A percentile compares a stretch with the other conserved stretches of the same genome.
These are phyloP conservation scores for Conidiobolus incongruus DNA, from an alignment of 371 early-diverging fungal genomes.

Conservation along the genomic window DNA sequence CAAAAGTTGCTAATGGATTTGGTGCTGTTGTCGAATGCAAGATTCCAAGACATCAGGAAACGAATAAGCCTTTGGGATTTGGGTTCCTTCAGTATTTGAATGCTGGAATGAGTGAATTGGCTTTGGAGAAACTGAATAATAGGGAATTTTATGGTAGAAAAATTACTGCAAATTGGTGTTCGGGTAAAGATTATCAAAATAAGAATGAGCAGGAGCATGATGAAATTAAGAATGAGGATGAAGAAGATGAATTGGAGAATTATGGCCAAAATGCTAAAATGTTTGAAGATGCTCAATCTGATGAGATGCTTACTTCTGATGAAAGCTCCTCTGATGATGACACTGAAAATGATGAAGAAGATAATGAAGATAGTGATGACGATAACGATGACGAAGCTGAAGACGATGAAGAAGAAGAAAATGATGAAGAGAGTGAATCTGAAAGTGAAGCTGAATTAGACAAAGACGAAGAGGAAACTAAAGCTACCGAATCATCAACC, in stretches of 20 bases:
- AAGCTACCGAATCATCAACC: conserved; percentile 13
- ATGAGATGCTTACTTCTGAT: too few relatives aligned
- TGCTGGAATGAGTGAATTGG: conserved; percentile 38
- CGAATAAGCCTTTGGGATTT: conserved; percentile 56
- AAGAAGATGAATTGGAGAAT: conserved; percentile 10
- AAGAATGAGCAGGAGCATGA: conserved; percentile 10
- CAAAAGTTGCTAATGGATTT: conserved; percentile 22
- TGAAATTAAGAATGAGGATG: conserved; percentile 5
- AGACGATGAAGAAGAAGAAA: conserved; percentile 15
- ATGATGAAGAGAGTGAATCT: conserved; percentile 11
- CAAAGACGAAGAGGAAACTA: conserved; percentile 15
- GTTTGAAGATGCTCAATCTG: too few relatives aligned
- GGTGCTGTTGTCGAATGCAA: conserved; percentile 38
- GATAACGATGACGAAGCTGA: conserved; percentile 8
- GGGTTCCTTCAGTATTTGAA: conserved; percentile 66
- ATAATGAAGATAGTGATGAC: conserved; percentile 11
- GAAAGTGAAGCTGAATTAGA: conserved; percentile 12
- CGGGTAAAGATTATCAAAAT: conserved; percentile 56
- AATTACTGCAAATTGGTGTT: conserved; percentile 67
- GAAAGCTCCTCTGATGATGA: too few relatives aligned
- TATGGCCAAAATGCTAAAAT: too few relatives aligned
- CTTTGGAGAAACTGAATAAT: conserved; percentile 53
- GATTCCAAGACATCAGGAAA: conserved; percentile 44
- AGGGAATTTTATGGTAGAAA: conserved; percentile 36
- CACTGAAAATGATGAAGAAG: too few relatives aligned